These are phyloP conservation scores for Asterochloris sp. DNA, from an alignment of 139 green algal species.

Conservation along the genomic window DNA sequence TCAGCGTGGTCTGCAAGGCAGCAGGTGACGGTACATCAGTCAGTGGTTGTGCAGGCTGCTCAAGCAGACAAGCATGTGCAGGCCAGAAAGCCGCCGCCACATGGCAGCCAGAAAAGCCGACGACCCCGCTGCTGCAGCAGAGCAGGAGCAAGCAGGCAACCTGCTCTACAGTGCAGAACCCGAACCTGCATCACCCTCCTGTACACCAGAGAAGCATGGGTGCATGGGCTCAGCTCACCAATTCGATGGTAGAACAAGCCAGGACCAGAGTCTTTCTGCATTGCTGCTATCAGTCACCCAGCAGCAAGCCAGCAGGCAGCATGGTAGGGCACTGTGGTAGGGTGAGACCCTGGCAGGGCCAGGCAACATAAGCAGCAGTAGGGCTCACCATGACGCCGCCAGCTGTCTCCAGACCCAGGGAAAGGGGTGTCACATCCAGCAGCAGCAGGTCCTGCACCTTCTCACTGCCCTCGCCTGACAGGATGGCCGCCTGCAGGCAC, in stretches of 20 bases:
- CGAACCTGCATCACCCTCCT: no score
- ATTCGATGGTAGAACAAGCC: no score
- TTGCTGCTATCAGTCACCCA: neutral
- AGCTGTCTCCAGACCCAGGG: conserved; percentile 96
- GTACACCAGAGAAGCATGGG: no score
- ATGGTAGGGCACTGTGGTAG: neutral
- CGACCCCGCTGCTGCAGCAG: neutral
- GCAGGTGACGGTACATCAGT: neutral
- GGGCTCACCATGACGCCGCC: conserved; percentile 69
- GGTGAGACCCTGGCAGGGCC: no score
- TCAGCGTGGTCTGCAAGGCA: conserved; percentile 73
- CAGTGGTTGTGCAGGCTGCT: neutral
- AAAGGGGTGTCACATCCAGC: conserved; percentile 90
- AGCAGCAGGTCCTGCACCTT: conserved; percentile 95
- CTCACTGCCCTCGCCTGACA: conserved; percentile 72
- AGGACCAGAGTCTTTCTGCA: neutral
- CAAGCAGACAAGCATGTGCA: neutral
- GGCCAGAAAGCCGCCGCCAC: neutral
- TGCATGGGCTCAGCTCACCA: no score
- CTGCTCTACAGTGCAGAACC: no score
- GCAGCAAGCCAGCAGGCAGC: neutral
- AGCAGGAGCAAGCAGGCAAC: neutral
- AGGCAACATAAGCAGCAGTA: neutral
- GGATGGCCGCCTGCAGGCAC: conserved; percentile 74
- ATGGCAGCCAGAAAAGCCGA: neutral